These are phyloP conservation scores for Trichoderma atroviride DNA, from an alignment of 2,329 filamentous ascomycete genomes.

Conservation along the genomic window DNA sequence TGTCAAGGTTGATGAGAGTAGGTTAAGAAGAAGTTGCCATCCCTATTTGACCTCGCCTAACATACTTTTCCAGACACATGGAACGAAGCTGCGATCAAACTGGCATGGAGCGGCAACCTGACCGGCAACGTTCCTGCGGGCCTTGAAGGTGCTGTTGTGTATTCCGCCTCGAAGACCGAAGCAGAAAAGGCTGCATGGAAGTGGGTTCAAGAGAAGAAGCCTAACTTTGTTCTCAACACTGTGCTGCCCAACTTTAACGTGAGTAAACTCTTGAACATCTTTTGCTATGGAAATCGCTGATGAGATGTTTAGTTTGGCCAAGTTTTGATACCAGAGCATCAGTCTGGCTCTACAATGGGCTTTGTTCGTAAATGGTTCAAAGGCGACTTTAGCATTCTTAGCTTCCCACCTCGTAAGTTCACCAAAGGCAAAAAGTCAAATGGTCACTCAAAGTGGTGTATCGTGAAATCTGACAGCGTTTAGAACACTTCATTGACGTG, in stretches of 20 bases:
- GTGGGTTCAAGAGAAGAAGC: constrained; percentile 40
- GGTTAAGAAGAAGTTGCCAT: neutral
- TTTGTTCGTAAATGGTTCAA: constrained; percentile 2
- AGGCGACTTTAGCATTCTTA: neutral
- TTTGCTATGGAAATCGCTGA: neutral
- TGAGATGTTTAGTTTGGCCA: neutral
- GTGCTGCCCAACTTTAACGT: constrained; percentile 32
- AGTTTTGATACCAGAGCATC: neutral
- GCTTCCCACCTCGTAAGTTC: neutral
- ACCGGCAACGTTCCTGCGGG: neutral
- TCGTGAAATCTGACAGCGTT: neutral
- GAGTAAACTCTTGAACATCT: neutral
- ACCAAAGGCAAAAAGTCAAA: neutral
- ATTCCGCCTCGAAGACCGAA: constrained; percentile 42
- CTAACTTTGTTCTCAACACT: constrained; percentile 33
- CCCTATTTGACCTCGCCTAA: neutral
- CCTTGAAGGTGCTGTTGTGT: constrained; percentile 32
- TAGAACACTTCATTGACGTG: constrained; percentile 30
- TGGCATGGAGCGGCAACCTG: neutral
- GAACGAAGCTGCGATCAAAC: neutral
- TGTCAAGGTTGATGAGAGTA: neutral
- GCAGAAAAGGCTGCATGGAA: constrained; percentile 42
- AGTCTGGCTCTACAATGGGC: neutral
- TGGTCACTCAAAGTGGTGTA: neutral
- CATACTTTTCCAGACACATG: neutral